phyloP scores from a whole-genome alignment of 2,329 filamentous ascomycete genomes.

The Penicillium janthinellum region DNA sequence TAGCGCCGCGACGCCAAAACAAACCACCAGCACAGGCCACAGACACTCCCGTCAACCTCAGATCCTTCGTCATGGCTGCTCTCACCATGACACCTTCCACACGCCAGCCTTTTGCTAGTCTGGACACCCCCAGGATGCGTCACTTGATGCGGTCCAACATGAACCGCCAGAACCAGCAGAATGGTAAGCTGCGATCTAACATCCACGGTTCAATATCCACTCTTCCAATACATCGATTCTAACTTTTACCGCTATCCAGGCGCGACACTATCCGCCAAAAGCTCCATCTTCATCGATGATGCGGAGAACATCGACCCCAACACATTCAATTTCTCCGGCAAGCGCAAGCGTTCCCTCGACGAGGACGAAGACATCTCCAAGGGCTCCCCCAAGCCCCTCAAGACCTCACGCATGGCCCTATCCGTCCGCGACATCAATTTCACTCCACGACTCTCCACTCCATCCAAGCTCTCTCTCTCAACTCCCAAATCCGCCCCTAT shows the following conservation, averaged over 20 bases:
- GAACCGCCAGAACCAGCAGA: slow-evolving; percentile 38
- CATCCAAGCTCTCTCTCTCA: slow-evolving; percentile 34
- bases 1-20: slow-evolving; percentile 28
- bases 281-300: slow-evolving; percentile 28
- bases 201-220: background rate
- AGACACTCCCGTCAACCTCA: slow-evolving; percentile 5
- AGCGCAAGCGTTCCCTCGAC: slow-evolving; percentile 43
- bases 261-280: slow-evolving; percentile 18
- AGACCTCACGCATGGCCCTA: slow-evolving; percentile 47
- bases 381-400: slow-evolving; percentile 52
- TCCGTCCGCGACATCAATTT: slow-evolving; percentile 26
- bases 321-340: slow-evolving; percentile 52
- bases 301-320: slow-evolving; percentile 61
- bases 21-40: slow-evolving; percentile 14
- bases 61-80: slow-evolving; percentile 32
- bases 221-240: background rate
- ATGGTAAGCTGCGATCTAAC: slow-evolving; percentile 27
- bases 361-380: slow-evolving; percentile 37
- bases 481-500: slow-evolving; percentile 55
- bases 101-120: slow-evolving; percentile 39
- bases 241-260: slow-evolving; percentile 15
- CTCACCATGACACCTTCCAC: slow-evolving; percentile 39
- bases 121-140: slow-evolving; percentile 37
- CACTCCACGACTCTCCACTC: slow-evolving; percentile 27
- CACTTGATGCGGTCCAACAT: slow-evolving; percentile 34